Percentiles rank a stretch among this genome's conserved stretches.
Conservation (phyloP, 495 filamentous ascomycete genomes). For the Trichoderma orchidacearum region DNA sequence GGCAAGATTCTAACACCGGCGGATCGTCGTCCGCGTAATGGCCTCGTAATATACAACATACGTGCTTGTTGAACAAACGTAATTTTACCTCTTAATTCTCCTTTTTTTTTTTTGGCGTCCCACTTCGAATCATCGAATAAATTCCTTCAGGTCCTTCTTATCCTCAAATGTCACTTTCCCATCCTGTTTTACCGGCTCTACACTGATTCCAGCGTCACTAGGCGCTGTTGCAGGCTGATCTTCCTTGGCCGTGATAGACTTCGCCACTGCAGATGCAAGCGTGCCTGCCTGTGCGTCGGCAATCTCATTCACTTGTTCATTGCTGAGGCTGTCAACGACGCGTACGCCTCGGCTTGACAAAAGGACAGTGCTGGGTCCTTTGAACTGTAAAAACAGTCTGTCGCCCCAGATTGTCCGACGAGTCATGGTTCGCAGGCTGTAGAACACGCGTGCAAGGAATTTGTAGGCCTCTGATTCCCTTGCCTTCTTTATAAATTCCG, state of each 20-base stretch:
- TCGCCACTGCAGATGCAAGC: constrained; percentile 32
- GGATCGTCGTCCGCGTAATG: no score
- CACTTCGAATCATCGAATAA: constrained; percentile 18
- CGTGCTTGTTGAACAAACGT: neutral
- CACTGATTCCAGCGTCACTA: constrained; percentile 28
- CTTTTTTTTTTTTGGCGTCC: neutral
- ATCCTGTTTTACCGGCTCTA: constrained; percentile 48
- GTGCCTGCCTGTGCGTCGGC: constrained; percentile 56
- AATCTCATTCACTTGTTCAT: constrained; percentile 71
- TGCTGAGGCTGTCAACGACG: constrained; percentile 60
- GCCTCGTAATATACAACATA: neutral
- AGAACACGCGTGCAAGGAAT: constrained; percentile 41
- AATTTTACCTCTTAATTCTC: neutral
- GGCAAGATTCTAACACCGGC: neutral
- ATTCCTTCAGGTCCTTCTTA: constrained; percentile 36
- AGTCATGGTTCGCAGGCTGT: constrained; percentile 55
- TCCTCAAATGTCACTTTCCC: constrained; percentile 62
- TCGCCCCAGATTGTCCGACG: constrained; percentile 88
- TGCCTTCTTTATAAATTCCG: constrained; percentile 58
- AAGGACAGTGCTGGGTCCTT: constrained; percentile 71
- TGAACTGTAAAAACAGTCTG: constrained; percentile 77
- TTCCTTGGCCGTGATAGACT: constrained; percentile 22
- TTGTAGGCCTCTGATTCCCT: constrained; percentile 58
- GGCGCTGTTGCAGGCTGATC: neutral
- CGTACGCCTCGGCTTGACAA: constrained; percentile 70